Conservation (phyloP, 345 rosid species). For the Brassica incana region DNA sequence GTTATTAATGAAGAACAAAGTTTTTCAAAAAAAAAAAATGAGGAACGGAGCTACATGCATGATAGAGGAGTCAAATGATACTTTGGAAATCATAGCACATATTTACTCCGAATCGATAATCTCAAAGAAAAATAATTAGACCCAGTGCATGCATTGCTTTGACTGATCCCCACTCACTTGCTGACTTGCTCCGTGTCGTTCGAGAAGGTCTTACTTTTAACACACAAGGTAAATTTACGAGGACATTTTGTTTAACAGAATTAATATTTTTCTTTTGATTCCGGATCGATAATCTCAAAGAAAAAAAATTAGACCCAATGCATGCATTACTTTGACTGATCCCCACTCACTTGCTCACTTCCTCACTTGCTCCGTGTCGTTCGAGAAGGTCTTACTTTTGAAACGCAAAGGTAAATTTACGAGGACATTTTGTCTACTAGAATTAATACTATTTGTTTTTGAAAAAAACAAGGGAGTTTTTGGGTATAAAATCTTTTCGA, state of each 20-base stretch:
- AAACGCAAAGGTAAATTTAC: neutral
- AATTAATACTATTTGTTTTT: neutral
- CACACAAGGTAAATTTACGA: neutral
- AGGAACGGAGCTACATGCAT: neutral
- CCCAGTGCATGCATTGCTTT: slow-evolving; percentile 37
- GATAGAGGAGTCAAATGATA: neutral
- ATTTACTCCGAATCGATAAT: slow-evolving; percentile 15
- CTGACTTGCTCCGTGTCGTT: neutral
- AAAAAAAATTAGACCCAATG: slow-evolving; percentile 5
- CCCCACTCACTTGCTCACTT: slow-evolving; percentile 18
- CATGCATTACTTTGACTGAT: slow-evolving; percentile 37
- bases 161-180: slow-evolving; percentile 28
- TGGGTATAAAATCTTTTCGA: neutral
- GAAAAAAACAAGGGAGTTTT: neutral
- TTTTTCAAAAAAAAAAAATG: neutral
- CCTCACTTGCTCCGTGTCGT: neutral
- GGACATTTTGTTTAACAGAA: neutral
- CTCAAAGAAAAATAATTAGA: slow-evolving; percentile 1
- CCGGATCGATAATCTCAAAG: slow-evolving; percentile 13
- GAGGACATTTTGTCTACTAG: neutral
- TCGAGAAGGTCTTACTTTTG: slow-evolving; percentile 9
- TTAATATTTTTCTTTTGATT: neutral
- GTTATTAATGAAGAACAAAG: neutral
- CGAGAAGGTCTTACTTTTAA: neutral
- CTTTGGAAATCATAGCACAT: neutral